A percentile compares a stretch with the other conserved stretches of the same genome.
phyloP scores from a whole-genome alignment of 306 rosid genomes.

The Fagus sylvatica region DNA sequence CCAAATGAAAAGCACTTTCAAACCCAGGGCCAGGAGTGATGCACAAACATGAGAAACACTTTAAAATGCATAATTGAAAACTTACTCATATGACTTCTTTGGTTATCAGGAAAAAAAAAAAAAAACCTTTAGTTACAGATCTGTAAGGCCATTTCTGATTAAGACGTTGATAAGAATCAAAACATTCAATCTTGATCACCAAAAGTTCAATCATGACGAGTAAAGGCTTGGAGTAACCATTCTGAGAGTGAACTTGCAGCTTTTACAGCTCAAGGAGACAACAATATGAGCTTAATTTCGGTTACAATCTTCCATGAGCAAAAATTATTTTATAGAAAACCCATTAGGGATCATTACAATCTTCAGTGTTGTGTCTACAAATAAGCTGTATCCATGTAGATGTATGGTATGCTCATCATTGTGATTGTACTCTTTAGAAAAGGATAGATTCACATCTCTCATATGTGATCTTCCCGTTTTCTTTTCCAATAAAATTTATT shows the following conservation, averaged over 20 bases:
- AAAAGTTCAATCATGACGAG: neutral
- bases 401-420: neutral
- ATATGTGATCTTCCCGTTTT: too few relatives aligned
- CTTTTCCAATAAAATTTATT: too few relatives aligned
- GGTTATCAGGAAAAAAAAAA: too few relatives aligned
- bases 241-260: neutral
- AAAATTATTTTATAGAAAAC: neutral
- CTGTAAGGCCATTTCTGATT: neutral
- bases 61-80: neutral
- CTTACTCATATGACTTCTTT: neutral
- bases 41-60: neutral
- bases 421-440: neutral
- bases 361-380: too few relatives aligned
- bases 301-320: neutral
- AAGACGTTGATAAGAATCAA: neutral
- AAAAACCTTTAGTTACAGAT: neutral
- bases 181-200: neutral
- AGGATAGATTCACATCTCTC: too few relatives aligned
- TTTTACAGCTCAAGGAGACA: neutral
- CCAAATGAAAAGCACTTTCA: slow-evolving; percentile 1
- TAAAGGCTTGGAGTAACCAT: neutral
- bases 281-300: neutral
- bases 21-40: too few relatives aligned
- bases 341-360: neutral
- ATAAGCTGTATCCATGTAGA: too few relatives aligned